These are phyloP conservation scores for Ceratocystis diversiconidia DNA, from an alignment of 2,329 filamentous ascomycete genomes.

Conservation along the genomic window DNA sequence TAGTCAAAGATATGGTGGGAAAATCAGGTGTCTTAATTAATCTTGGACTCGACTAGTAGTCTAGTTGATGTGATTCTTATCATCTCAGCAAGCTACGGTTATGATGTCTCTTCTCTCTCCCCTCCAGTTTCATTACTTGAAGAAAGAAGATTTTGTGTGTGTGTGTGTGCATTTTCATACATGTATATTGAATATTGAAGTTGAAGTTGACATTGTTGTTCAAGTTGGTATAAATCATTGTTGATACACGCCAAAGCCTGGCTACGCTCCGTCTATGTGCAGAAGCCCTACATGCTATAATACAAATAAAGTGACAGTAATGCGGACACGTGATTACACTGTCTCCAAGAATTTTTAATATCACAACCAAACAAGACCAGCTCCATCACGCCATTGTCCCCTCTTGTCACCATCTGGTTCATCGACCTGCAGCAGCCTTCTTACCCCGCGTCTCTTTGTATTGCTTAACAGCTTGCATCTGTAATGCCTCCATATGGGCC, in stretches of 20 bases:
- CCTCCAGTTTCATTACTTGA: not conserved
- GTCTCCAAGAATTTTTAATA: not conserved
- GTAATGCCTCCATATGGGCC: conserved; percentile 11
- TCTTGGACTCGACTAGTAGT: too few relatives aligned
- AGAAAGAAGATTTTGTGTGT: too few relatives aligned
- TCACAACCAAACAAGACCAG: not conserved
- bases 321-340: not conserved
- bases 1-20: too few relatives aligned
- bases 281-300: conserved; percentile 13
- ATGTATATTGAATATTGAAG: too few relatives aligned
- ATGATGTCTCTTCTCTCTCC: not conserved
- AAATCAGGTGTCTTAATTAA: too few relatives aligned
- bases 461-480: conserved; percentile 23
- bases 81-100: not conserved
- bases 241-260: conserved; percentile 16
- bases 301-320: conserved; percentile 16
- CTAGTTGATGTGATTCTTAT: not conserved
- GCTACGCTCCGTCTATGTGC: conserved; percentile 7
- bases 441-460: conserved; percentile 24
- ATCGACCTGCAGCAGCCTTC: conserved; percentile 20
- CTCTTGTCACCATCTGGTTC: not conserved
- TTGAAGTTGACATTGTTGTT: not conserved
- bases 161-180: too few relatives aligned
- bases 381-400: not conserved
- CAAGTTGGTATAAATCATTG: conserved; percentile 2